phyloP scores from a whole-genome alignment of 352 stramenopile species.

The Phytopythium chamaehyphon region DNA sequence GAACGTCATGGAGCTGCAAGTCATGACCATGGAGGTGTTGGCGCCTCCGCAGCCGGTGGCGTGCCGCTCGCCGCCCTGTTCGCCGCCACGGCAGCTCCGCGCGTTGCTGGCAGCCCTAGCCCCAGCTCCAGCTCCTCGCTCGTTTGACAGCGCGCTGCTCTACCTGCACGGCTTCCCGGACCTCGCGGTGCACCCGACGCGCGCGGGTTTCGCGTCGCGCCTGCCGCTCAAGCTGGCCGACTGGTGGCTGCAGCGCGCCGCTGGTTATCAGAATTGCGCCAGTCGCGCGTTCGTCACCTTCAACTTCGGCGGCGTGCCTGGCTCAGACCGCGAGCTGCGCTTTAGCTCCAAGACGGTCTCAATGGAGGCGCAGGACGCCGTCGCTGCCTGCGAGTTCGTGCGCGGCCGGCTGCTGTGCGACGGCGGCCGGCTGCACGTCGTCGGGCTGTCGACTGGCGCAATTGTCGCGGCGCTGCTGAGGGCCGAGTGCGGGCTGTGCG shows the following conservation, averaged over 20 bases:
- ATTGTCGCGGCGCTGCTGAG: slow-evolving; percentile 62
- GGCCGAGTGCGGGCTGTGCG: slow-evolving; percentile 21
- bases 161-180: slow-evolving; percentile 79
- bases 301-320: slow-evolving; percentile 65
- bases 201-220: slow-evolving; percentile 47
- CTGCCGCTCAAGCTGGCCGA: slow-evolving; percentile 55
- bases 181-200: slow-evolving; percentile 55
- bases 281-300: slow-evolving; percentile 55
- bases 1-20: no score
- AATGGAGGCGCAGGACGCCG: slow-evolving; percentile 50
- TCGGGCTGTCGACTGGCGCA: slow-evolving; percentile 69
- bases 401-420: slow-evolving; percentile 18
- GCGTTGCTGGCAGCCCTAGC: background rate
- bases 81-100: background rate
- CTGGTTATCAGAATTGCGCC: slow-evolving; percentile 3
- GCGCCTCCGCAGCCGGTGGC: no score
- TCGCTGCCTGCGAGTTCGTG: slow-evolving; percentile 45
- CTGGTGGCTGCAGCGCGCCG: slow-evolving; percentile 31
- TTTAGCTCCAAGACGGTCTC: slow-evolving; percentile 58
- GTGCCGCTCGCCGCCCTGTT: no score
- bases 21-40: no score
- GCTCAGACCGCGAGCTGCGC: slow-evolving; percentile 43
- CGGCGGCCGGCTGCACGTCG: slow-evolving; percentile 39
- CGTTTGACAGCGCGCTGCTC: slow-evolving; percentile 44
- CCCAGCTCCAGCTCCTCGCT: no score